Evolutionary conservation across 768 basidiomycete species (phyloP).

Genomic region (Tylopilus sp.): DNA sequence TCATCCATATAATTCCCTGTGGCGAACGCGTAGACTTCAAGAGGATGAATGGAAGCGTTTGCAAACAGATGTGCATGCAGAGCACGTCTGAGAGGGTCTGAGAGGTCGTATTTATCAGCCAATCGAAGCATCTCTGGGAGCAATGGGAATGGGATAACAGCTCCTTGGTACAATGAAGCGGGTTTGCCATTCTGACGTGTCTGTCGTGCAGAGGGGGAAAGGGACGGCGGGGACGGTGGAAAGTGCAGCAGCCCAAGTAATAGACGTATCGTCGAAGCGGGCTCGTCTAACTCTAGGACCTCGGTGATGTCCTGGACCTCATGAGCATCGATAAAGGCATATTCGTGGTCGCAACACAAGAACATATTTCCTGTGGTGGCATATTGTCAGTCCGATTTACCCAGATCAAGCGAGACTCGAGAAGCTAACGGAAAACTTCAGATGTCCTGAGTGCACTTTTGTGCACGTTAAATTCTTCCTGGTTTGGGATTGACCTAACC

Average conservation of each 20-base stretch:
- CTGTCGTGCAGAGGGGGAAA: conserved; percentile 24
- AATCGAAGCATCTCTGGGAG: conserved; percentile 54
- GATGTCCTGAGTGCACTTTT: conserved; percentile 50
- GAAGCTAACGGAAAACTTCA: conserved; percentile 58
- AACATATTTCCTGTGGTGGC: conserved; percentile 62
- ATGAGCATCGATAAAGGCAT: conserved; percentile 6
- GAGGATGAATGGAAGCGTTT: conserved; percentile 46
- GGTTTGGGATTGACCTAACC: conserved; percentile 53
- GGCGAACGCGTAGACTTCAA: conserved; percentile 64
- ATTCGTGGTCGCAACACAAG: conserved; percentile 46
- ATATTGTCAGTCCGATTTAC: conserved; percentile 5
- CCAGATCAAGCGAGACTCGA: neutral
- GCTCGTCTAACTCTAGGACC: conserved; percentile 55
- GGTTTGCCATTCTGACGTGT: conserved; percentile 31
- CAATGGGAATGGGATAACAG: conserved; percentile 63
- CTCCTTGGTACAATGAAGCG: conserved; percentile 32
- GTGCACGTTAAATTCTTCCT: conserved; percentile 46
- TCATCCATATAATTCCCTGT: conserved; percentile 38
- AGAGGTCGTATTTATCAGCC: conserved; percentile 65
- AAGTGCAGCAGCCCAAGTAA: conserved; percentile 57
- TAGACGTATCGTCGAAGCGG: conserved; percentile 42
- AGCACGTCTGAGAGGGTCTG: conserved; percentile 39
- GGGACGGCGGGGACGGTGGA: conserved; percentile 46
- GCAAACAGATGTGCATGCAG: conserved; percentile 52
- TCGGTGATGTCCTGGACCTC: conserved; percentile 25